Evolutionary conservation across 2,329 filamentous ascomycete genomes (phyloP).

Genomic region (Dactylella cylindrospora): DNA sequence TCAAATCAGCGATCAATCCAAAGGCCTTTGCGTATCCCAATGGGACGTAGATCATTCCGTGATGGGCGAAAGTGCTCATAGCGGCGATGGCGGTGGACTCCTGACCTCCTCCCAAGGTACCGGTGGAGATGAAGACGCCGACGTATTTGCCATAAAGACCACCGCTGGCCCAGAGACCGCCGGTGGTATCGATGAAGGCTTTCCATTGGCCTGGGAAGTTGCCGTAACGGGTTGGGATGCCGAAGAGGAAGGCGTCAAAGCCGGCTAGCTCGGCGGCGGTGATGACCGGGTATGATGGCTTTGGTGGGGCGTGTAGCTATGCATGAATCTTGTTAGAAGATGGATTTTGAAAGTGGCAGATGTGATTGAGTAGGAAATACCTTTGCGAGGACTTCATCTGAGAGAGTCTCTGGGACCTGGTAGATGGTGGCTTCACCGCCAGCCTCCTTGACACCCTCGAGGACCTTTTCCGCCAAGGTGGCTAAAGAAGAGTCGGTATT

Average conservation of each 20-base stretch:
- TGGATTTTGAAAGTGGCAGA: not conserved
- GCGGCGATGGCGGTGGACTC: conserved; percentile 79
- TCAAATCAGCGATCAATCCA: conserved; percentile 66
- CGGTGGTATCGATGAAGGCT: conserved; percentile 86
- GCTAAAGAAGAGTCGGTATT: conserved; percentile 6
- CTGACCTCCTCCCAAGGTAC: conserved; percentile 81
- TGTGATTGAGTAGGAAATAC: not conserved
- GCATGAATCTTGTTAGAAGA: not conserved
- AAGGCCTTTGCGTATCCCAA: conserved; percentile 87
- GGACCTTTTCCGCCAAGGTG: conserved; percentile 81
- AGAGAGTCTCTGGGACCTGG: conserved; percentile 87
- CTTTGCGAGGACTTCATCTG: conserved; percentile 78
- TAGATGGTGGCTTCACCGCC: conserved; percentile 79
- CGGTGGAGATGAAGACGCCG: conserved; percentile 88
- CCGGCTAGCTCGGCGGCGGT: conserved; percentile 59
- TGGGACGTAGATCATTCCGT: conserved; percentile 95
- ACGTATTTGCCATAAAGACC: conserved; percentile 84
- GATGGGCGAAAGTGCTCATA: conserved; percentile 85
- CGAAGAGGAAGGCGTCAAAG: conserved; percentile 89
- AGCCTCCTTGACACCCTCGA: conserved; percentile 82
- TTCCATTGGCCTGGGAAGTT: conserved; percentile 98
- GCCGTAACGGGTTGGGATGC: conserved; percentile 92
- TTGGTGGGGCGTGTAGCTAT: conserved; percentile 78
- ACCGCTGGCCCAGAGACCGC: conserved; percentile 77
- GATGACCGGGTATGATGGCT: conserved; percentile 68